phyloP scores from a whole-genome alignment of 768 basidiomycete genomes.

The Podaxis carcinomalis region DNA sequence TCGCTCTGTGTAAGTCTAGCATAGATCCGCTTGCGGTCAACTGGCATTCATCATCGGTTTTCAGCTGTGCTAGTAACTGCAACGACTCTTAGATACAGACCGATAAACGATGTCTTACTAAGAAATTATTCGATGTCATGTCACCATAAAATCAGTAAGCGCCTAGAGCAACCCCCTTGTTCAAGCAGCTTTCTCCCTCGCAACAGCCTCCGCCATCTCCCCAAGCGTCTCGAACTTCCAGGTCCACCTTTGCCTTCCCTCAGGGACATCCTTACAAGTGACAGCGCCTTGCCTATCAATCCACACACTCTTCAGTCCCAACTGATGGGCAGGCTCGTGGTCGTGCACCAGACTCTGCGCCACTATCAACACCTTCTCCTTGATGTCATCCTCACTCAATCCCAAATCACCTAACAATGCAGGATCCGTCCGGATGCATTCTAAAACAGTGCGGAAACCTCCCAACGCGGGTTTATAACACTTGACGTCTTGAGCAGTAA shows the following conservation, averaged over 20 bases:
- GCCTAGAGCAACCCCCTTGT: background rate
- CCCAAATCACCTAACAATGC: slow-evolving; percentile 29
- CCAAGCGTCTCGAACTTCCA: slow-evolving; percentile 59
- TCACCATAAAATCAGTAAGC: too few relatives aligned
- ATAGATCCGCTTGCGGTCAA: background rate
- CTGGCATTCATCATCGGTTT: background rate
- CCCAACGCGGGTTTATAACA: slow-evolving; percentile 66
- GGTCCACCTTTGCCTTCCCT: slow-evolving; percentile 32
- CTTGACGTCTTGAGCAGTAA: slow-evolving; percentile 71
- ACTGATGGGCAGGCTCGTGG: slow-evolving; percentile 52
- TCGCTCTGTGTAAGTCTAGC: slow-evolving; percentile 14
- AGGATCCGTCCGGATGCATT: slow-evolving; percentile 36
- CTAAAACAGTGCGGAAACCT: slow-evolving; percentile 48
- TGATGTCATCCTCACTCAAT: slow-evolving; percentile 26
- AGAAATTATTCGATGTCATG: too few relatives aligned
- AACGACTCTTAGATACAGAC: background rate
- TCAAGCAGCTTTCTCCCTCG: slow-evolving; percentile 27
- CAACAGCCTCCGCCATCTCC: slow-evolving; percentile 57
- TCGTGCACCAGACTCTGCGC: slow-evolving; percentile 70
- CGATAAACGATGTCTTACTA: background rate
- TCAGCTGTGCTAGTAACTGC: slow-evolving; percentile 3
- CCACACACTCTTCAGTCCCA: slow-evolving; percentile 61
- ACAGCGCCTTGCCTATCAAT: slow-evolving; percentile 53
- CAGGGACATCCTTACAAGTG: slow-evolving; percentile 35
- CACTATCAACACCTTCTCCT: slow-evolving; percentile 53